Evolutionary conservation across 768 basidiomycete species (phyloP), one percentile per base, ranked within the genome.

Genomic region (Tylopilus plumbeoviolaceoides): DNA sequence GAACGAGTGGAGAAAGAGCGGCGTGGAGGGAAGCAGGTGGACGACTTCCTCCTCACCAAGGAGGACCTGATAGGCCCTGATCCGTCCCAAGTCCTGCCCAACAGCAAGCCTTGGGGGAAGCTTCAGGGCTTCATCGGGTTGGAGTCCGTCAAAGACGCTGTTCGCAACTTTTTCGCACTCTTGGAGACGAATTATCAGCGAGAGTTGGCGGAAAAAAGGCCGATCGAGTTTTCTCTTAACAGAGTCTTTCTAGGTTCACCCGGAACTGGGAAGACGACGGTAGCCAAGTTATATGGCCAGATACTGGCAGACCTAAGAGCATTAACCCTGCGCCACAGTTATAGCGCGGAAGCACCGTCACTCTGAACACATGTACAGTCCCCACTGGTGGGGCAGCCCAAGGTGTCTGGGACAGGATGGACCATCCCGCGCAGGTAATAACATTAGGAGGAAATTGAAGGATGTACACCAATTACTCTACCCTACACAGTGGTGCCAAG

Each of bases 221-320:
- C 81, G 0, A 50, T 83, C 15, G 66, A 74, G 45, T 54, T 81
- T 14, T 79, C 83, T 12, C 74, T 87, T 52, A 87, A 88, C 53
- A 78, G 82, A 12, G 79, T 83, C 1, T 85, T 89, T 65, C 61
- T 85, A 9, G 87, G 86, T 5, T 79, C 80, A 5, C 86, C 86
- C 7, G 86, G 86, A 1, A 87, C 84, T 0, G 86, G 85, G 0
- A 88, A 88, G 62, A 87, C 87, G 5, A 80, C 85, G 0, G 86
- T 89, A 0, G 85, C 83, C 5, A 81, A 79, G 59, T 60, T 85
- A 12, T 87, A 88, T 52, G 87, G 86, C 0, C 75, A 77, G 52
- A 80, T 87, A 50, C 64, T 88, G 3, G 77, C 77, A 0, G 83
- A 86, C 48, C 63, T 89, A n/a, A n/a, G n/a, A n/a, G n/a, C n/a